Evolutionary conservation across 371 early-diverging fungal species (phyloP), one percentile per base, ranked within the genome.

Genomic region (Thermomucor indicae-seudaticae): DNA sequence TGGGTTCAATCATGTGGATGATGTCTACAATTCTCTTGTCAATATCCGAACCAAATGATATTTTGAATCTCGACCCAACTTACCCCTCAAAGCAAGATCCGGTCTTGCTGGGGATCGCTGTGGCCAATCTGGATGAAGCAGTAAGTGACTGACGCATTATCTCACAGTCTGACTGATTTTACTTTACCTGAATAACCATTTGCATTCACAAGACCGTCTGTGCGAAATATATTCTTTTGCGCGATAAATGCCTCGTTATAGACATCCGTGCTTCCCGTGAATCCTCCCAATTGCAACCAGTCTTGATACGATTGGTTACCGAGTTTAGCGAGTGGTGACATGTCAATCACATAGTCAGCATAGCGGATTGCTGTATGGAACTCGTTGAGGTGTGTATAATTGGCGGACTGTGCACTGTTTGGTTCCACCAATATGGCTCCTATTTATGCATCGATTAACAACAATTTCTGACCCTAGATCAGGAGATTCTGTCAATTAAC

Each of bases 1-100:
- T 75, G 6, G 64, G 68, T 22, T 70, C 63, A 3, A 64, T 65
- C 64, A 75, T 71, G 34, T 65, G 64, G 31, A 70, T 70, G 1
- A 70, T 38, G 52, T 70, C 71, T 47, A 48, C 27, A 43, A 47
- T 22, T 12, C 50, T 29, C 22, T 55, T 51, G 46, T 46, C 22
- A 16, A 65, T 19, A 31, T 60, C 50, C 16, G 51, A 31, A 31
- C 20, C 24, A 28, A 17, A 28, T 23, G 19, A n/a, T 35, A 24
- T 10, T 27, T 3, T 1, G 32, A 8, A 46, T 17, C 20, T 35
- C 38, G 34, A 46, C 28, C 17, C 38, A 1, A 3, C 0, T 32
- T 2, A 49, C 65, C 65, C 45, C 50, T 35, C 27, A 74, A 32
- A 4, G 54, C 65, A 20, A 73, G 51, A 53, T 73, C 74, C 35